A percentile compares a stretch with the other conserved stretches of the same genome.
Evolutionary conservation across 352 stramenopile species (phyloP).

Genomic region (Albugo laibachii): DNA sequence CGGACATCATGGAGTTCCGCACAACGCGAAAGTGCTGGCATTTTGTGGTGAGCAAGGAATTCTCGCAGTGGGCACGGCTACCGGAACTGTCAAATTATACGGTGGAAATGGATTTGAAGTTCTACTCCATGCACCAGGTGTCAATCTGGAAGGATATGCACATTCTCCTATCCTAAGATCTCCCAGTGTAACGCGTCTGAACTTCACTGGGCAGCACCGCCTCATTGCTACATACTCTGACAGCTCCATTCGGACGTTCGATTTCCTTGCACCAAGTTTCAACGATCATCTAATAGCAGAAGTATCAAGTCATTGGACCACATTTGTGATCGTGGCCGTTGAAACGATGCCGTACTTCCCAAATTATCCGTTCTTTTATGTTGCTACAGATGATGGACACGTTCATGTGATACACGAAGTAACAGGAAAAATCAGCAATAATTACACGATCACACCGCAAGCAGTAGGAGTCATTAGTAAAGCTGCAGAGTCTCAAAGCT

Average conservation of each 20-base stretch:
- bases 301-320: conserved; percentile 25
- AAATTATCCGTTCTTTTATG: conserved; percentile 45
- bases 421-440: conserved; percentile 32
- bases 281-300: no score
- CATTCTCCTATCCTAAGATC: not conserved
- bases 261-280: conserved; percentile 9
- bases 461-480: conserved; percentile 16
- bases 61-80: conserved; percentile 40
- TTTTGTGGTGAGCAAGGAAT: conserved; percentile 42
- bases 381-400: conserved; percentile 44
- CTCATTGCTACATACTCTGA: conserved; percentile 41
- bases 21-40: conserved; percentile 30
- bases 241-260: conserved; percentile 42
- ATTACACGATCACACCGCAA: conserved; percentile 30
- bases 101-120: conserved; percentile 36
- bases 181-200: conserved; percentile 25
- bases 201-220: conserved; percentile 41
- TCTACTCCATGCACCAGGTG: conserved; percentile 13
- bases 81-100: conserved; percentile 44
- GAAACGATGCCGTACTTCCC: conserved; percentile 33
- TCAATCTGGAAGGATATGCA: not conserved
- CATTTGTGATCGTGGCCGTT: conserved; percentile 32
- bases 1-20: conserved; percentile 48
- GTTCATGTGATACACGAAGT: conserved; percentile 55
- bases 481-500: conserved; percentile 3